Percentiles rank a stretch among this genome's conserved stretches.
These are phyloP conservation scores for Penicillium taxi DNA, from an alignment of 495 filamentous ascomycete genomes.

Conservation along the genomic window DNA sequence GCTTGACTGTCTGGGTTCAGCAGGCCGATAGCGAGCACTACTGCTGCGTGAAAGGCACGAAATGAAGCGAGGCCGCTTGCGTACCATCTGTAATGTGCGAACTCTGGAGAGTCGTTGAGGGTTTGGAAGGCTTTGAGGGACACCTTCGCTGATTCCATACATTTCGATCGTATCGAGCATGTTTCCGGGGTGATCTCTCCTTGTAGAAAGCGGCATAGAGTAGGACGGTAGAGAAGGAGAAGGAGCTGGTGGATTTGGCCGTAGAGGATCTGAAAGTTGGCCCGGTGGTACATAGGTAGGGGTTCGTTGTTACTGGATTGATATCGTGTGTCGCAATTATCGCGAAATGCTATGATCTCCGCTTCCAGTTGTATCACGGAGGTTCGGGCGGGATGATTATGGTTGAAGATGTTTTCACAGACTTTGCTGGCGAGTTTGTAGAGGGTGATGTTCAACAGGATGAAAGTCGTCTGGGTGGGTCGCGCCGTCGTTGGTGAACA, in stretches of 20 bases:
- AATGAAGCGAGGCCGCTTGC: constrained; percentile 38
- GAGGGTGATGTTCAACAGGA: constrained; percentile 37
- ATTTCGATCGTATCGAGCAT: constrained; percentile 31
- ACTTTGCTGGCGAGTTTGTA: constrained; percentile 35
- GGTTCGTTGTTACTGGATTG: constrained; percentile 21
- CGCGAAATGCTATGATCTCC: constrained; percentile 31
- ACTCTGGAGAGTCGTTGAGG: constrained; percentile 27
- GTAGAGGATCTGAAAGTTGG: constrained; percentile 41
- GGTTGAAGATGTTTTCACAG: constrained; percentile 34
- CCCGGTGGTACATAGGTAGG: constrained; percentile 31
- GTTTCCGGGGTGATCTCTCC: constrained; percentile 37
- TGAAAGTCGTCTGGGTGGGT: constrained; percentile 43
- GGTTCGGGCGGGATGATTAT: constrained; percentile 18
- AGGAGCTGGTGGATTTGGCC: constrained; percentile 41
- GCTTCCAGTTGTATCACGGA: constrained; percentile 27
- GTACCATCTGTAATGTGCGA: constrained; percentile 41
- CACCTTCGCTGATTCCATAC: constrained; percentile 35
- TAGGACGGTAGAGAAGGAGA: constrained; percentile 39
- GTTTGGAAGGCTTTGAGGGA: constrained; percentile 35
- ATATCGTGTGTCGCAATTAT: constrained; percentile 33
- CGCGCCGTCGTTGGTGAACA: constrained; percentile 17
- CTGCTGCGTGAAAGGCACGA: constrained; percentile 33
- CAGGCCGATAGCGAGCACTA: constrained; percentile 25
- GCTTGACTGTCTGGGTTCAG: constrained; percentile 26
- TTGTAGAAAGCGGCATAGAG: constrained; percentile 32